Evolutionary conservation across 140 eudicot genomes (phyloP).

Genomic region (Senecio squalidus): DNA sequence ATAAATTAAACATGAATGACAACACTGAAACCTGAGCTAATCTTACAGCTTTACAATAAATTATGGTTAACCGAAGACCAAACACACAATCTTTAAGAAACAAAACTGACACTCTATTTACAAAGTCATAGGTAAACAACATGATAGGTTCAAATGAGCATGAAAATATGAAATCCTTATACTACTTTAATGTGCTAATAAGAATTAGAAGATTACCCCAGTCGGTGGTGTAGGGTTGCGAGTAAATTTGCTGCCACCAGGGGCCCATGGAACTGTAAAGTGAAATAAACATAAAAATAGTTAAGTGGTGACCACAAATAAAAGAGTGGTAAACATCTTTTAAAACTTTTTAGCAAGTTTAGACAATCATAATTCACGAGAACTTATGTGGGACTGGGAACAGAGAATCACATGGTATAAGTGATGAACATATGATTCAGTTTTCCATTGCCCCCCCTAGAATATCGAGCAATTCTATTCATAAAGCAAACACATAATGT

Average conservation of each 20-base stretch:
- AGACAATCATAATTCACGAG: neutral
- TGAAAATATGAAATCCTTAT: neutral
- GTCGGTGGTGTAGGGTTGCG: conserved; percentile 88
- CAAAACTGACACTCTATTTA: neutral
- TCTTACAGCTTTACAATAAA: neutral
- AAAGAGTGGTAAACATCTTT: neutral
- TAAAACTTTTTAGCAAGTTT: neutral
- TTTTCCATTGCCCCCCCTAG: too few relatives aligned
- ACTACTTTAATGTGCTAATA: neutral
- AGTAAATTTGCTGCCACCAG: conserved; percentile 97
- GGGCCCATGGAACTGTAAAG: conserved; percentile 99
- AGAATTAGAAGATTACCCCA: conserved; percentile 61
- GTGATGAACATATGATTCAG: too few relatives aligned
- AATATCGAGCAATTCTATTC: neutral
- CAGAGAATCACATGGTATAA: neutral
- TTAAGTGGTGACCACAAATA: neutral
- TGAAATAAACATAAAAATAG: neutral
- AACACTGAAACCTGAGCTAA: neutral
- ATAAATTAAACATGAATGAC: neutral
- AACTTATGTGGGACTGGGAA: neutral
- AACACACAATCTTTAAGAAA: neutral
- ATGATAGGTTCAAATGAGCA: neutral
- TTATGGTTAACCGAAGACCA: neutral
- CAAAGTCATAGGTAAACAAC: neutral
- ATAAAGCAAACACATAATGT: neutral